Conservation (phyloP, 2,329 filamentous ascomycete genomes). For the Pseudocercospora cruenta region DNA sequence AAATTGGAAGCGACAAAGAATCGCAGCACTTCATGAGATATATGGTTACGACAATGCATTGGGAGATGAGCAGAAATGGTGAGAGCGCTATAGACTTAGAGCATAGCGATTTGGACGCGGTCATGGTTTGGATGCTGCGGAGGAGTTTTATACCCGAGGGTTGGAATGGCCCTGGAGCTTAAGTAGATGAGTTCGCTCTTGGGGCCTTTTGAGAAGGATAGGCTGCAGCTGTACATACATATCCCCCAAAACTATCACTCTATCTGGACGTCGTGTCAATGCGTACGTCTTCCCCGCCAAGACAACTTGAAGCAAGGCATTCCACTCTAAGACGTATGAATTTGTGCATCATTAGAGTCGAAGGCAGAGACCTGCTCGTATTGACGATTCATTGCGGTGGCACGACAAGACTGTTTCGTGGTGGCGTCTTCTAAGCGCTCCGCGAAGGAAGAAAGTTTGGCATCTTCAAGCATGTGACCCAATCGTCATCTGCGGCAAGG, state of each 20-base stretch:
- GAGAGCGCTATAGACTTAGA: neutral
- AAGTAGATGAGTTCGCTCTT: neutral
- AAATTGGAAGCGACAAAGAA: neutral
- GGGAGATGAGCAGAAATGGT: neutral
- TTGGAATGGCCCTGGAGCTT: neutral
- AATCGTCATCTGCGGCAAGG: constrained; percentile 6
- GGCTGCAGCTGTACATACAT: neutral
- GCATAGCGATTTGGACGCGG: neutral
- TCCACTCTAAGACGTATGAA: too few species aligned
- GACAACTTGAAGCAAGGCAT: too few species aligned
- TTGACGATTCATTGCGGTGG: too few species aligned
- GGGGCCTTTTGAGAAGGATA: neutral
- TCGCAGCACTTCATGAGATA: neutral
- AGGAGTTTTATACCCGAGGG: neutral
- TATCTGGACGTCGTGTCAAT: neutral
- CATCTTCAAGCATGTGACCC: constrained; percentile 1
- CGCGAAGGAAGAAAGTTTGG: constrained; percentile 1
- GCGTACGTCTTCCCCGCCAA: too few species aligned
- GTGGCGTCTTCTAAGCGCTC: neutral
- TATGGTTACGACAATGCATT: neutral
- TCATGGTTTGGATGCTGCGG: neutral
- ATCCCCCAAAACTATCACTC: neutral
- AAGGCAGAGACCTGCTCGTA: too few species aligned
- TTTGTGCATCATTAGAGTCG: too few species aligned
- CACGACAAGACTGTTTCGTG: neutral